A percentile compares a stretch with the other conserved stretches of the same genome.
Evolutionary conservation across 2,329 filamentous ascomycete genomes (phyloP).

Genomic region (Cucurbitaria berberidis): DNA sequence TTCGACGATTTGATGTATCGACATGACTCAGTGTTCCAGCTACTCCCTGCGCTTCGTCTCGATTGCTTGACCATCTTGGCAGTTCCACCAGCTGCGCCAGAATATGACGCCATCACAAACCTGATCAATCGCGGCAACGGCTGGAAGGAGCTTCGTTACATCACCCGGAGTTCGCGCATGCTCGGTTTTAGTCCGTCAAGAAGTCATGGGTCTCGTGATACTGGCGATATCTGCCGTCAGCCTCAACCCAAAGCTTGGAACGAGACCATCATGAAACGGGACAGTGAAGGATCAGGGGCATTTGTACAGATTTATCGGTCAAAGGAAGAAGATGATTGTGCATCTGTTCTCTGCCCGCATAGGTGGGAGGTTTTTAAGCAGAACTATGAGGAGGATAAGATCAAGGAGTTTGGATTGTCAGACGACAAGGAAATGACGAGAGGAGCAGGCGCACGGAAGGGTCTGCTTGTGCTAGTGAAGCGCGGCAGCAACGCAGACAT

Average conservation of each 20-base stretch:
- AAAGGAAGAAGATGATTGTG: constrained; percentile 10
- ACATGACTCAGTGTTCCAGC: constrained; percentile 19
- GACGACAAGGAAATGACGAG: constrained; percentile 17
- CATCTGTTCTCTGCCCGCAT: constrained; percentile 11
- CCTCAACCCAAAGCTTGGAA: constrained; percentile 18
- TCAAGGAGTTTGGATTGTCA: constrained; percentile 11
- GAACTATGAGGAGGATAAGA: constrained; percentile 5
- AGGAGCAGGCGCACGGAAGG: constrained; percentile 12
- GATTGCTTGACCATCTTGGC: constrained; percentile 18
- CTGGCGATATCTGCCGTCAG: constrained; percentile 15
- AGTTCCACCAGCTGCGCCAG: constrained; percentile 15
- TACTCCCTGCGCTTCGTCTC: constrained; percentile 17
- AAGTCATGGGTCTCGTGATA: constrained; percentile 18
- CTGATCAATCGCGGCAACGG: constrained; percentile 20
- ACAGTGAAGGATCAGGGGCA: constrained; percentile 14
- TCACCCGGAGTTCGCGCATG: constrained; percentile 18
- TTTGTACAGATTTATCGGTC: constrained; percentile 13
- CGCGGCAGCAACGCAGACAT: constrained; percentile 12
- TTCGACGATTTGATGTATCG: constrained; percentile 22
- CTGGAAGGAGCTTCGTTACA: constrained; percentile 21
- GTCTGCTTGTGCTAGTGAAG: constrained; percentile 16
- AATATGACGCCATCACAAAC: constrained; percentile 18
- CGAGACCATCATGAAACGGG: constrained; percentile 6
- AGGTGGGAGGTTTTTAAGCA: constrained; percentile 13
- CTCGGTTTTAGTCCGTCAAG: constrained; percentile 19